These are phyloP conservation scores for Crotalaria pallida DNA, from an alignment of 306 rosid genomes.

Conservation along the genomic window DNA sequence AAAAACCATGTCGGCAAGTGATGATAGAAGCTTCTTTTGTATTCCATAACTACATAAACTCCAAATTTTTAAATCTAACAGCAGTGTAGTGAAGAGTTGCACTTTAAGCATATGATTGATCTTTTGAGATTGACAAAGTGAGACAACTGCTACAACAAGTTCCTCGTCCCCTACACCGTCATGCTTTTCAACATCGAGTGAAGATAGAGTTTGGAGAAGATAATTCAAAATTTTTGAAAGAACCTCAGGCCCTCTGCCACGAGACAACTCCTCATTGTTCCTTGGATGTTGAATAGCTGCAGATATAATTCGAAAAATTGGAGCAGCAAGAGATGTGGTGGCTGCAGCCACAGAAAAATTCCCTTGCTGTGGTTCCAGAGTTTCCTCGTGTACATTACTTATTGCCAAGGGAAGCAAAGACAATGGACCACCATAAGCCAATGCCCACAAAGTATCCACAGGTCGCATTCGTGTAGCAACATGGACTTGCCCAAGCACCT, in stretches of 20 bases:
- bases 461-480: conserved; percentile 85
- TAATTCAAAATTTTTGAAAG: conserved; percentile 85
- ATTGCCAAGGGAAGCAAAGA: conserved; percentile 90
- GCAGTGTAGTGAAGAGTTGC: conserved; percentile 77
- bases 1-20: conserved; percentile 98
- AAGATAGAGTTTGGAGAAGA: conserved; percentile 76
- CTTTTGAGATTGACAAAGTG: conserved; percentile 81
- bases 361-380: conserved; percentile 72
- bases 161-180: conserved; percentile 87
- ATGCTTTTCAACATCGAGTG: conserved; percentile 54
- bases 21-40: conserved; percentile 95
- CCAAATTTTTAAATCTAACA: conserved; percentile 89
- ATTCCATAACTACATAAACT: conserved; percentile 93
- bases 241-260: conserved; percentile 90
- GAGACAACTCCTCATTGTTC: conserved; percentile 83
- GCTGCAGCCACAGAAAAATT: conserved; percentile 58
- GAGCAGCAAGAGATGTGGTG: conserved; percentile 74
- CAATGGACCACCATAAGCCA: conserved; percentile 92
- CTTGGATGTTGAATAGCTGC: conserved; percentile 67
- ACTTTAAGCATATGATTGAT: conserved; percentile 73
- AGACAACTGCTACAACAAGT: conserved; percentile 87
- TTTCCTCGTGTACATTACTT: conserved; percentile 57
- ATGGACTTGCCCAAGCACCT: conserved; percentile 97
- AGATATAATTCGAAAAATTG: conserved; percentile 78
- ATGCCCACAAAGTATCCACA: conserved; percentile 88